Evolutionary conservation across 257 asterid species (phyloP), one percentile per base, ranked within the genome.

Genomic region (Plectranthus barbatus): DNA sequence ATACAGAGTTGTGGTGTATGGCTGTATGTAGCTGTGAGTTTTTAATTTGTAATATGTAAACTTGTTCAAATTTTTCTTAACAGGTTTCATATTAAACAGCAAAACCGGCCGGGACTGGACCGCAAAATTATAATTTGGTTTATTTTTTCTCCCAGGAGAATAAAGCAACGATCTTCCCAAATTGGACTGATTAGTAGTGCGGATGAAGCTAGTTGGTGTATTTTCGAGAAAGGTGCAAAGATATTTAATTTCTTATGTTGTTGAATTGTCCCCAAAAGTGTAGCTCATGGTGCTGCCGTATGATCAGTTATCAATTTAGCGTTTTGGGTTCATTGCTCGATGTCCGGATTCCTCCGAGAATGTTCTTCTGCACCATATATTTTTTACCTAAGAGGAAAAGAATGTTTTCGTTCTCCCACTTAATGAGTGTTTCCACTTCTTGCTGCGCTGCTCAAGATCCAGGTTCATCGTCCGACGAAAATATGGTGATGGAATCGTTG

Each of bases 391-490:
- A 39, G 11, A 51, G 77, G 34, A 66, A 48, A 65, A 56, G 62
- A 15, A 29, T 52, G 52, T 51, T 33, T 17, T 26, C 29, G 41
- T 39, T 15, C 13, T 66, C 70, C 50, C 80, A 54, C 45, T 62
- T 73, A 9, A 39, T 47, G 60, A 52, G 70, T 14, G 3, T 76
- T 60, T 72, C 77, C 36, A 65, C 75, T 73, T 79, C 64, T 47
- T 72, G 66, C 60, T 61, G 44, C 61, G 79, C 76, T 41, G 81
- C 76, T 64, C 80, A 68, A 56, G 70, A 47, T 33, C 34, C 59
- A 26, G 81, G 64, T 11, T 75, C 18, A 51, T 70, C 74, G 1
- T 74, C 84, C 0, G 84, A 79, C 14, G 86, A 74, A 13, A 44
- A 24, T 19, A 66, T 29, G 21, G 9, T 49, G 18, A 37, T 44